Percentiles rank a stretch among this genome's conserved stretches.
phyloP scores from a whole-genome alignment of 768 basidiomycete species.

The Termitomyces heimii region DNA sequence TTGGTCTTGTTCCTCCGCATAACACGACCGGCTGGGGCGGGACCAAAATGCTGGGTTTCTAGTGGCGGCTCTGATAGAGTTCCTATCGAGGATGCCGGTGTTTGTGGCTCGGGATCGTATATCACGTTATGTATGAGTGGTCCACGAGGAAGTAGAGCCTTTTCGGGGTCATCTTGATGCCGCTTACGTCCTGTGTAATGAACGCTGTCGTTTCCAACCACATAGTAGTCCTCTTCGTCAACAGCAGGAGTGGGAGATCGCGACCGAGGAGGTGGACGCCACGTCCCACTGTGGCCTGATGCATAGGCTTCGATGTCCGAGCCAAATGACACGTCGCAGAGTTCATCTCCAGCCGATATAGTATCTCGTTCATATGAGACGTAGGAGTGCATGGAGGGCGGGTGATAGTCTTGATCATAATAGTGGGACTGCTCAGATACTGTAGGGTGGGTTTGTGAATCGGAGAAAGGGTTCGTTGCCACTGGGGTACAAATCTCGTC shows the following conservation, averaged over 20 bases:
- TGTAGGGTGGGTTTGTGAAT: slow-evolving; percentile 10
- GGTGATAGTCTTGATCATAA: slow-evolving; percentile 30
- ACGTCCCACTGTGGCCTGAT: slow-evolving; percentile 49
- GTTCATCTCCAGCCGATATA: slow-evolving; percentile 27
- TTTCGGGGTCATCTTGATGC: slow-evolving; percentile 32
- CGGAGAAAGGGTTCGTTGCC: slow-evolving; percentile 17
- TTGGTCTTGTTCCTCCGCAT: slow-evolving; percentile 68
- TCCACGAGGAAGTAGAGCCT: slow-evolving; percentile 24
- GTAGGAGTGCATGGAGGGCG: slow-evolving; percentile 26
- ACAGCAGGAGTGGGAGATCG: slow-evolving; percentile 73
- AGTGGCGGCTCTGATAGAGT: slow-evolving; percentile 46
- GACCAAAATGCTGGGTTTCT: slow-evolving; percentile 82
- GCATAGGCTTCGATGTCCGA: slow-evolving; percentile 67
- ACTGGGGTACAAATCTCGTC: slow-evolving; percentile 20
- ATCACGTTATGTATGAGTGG: slow-evolving; percentile 24
- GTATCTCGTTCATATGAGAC: slow-evolving; percentile 24
- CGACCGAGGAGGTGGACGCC: slow-evolving; percentile 47
- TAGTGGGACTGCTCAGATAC: slow-evolving; percentile 22
- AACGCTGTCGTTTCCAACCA: slow-evolving; percentile 48
- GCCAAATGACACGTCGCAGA: slow-evolving; percentile 48
- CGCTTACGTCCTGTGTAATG: slow-evolving; percentile 44
- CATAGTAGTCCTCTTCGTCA: slow-evolving; percentile 67
- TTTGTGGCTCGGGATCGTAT: slow-evolving; percentile 37
- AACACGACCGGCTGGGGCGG: slow-evolving; percentile 77
- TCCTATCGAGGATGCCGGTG: slow-evolving; percentile 32